A percentile compares a stretch with the other conserved stretches of the same genome.
Conservation (phyloP, 805 yeast genomes). For the Candida hispaniensis region DNA sequence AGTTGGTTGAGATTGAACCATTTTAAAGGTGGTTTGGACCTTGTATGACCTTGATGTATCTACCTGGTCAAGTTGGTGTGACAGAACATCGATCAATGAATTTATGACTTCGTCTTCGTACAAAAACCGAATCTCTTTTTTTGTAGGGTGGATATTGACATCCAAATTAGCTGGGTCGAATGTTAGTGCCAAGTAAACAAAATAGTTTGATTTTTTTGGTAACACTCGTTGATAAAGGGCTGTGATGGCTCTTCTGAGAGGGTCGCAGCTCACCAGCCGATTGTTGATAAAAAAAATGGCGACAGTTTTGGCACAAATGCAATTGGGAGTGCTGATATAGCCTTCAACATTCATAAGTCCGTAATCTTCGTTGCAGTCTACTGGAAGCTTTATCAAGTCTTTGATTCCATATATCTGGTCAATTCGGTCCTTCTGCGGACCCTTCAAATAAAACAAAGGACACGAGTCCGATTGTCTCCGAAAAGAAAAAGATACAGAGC, state of each 20-base stretch:
- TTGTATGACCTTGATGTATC: conserved; percentile 31
- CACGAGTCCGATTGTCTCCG: conserved; percentile 60
- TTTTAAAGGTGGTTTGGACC: conserved; percentile 54
- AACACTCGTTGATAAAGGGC: conserved; percentile 53
- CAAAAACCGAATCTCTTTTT: conserved; percentile 78
- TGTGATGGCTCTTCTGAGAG: conserved; percentile 55
- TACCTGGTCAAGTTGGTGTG: conserved; percentile 17
- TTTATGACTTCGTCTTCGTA: conserved; percentile 75
- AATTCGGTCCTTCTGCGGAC: conserved; percentile 54
- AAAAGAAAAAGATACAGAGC: conserved; percentile 61
- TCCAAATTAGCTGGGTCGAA: conserved; percentile 66
- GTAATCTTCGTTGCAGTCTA: conserved; percentile 32
- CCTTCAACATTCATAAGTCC: conserved; percentile 53
- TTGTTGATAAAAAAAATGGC: conserved; percentile 80
- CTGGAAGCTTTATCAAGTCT: conserved; percentile 54
- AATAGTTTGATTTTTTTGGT: conserved; percentile 71
- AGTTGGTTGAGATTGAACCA: conserved; percentile 51
- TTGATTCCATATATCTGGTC: conserved; percentile 61
- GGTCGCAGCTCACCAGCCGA: conserved; percentile 74
- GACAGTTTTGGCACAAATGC: conserved; percentile 49
- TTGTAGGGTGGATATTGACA: conserved; percentile 94
- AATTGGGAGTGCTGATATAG: conserved; percentile 61
- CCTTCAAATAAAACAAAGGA: conserved; percentile 44
- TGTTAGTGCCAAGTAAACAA: conserved; percentile 60
- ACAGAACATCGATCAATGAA: conserved; percentile 42